Evolutionary conservation across 371 early-diverging fungal genomes (phyloP).

Genomic region (Mortierella sp.): DNA sequence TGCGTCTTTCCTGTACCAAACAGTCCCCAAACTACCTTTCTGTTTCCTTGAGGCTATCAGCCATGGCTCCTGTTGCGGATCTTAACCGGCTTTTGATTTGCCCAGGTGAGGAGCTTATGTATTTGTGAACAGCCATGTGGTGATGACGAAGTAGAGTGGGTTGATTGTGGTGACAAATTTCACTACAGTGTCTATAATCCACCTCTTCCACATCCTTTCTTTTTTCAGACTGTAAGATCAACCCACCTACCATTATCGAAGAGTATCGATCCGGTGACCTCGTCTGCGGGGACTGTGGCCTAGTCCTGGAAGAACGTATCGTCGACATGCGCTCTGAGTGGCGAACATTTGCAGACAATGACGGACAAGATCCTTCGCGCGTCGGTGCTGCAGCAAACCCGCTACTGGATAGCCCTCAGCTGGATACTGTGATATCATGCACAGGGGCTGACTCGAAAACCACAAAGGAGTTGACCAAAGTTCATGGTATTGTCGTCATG

Average conservation of each 20-base stretch:
- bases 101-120: constrained; percentile 22
- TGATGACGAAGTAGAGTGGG: neutral
- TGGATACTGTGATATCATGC: constrained; percentile 90
- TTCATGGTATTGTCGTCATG: constrained; percentile 76
- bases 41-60: too few relatives aligned
- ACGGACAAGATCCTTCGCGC: constrained; percentile 97
- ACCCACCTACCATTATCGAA: constrained; percentile 95
- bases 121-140: neutral
- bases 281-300: constrained; percentile 98
- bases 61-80: constrained; percentile 2
- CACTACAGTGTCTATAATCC: neutral
- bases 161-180: too few relatives aligned
- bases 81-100: constrained; percentile 35
- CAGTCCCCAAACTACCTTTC: too few relatives aligned
- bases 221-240: constrained; percentile 77
- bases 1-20: too few relatives aligned
- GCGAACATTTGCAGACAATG: constrained; percentile 97
- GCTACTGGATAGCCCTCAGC: constrained; percentile 81
- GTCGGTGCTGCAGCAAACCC: constrained; percentile 97
- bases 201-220: constrained; percentile 1
- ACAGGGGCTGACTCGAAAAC: constrained; percentile 85
- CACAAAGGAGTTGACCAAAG: constrained; percentile 48
- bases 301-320: constrained; percentile 95
- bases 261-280: constrained; percentile 92
- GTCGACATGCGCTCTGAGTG: constrained; percentile 99